Conservation (phyloP, 73 alveolate genomes). For the Tetrahymena borealis region DNA sequence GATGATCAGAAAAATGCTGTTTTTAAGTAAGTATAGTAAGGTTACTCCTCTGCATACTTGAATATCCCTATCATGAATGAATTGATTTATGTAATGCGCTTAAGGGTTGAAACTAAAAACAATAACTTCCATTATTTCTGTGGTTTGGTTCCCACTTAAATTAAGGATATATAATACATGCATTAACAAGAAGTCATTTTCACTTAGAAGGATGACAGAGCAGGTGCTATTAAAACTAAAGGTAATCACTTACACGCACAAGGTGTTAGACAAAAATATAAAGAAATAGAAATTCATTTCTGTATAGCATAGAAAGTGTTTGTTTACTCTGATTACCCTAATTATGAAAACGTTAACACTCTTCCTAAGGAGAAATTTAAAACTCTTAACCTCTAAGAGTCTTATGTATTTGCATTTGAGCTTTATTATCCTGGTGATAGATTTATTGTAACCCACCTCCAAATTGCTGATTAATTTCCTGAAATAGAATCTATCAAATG, state of each 20-base stretch:
- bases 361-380: not conserved
- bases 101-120: not conserved
- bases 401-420: not conserved
- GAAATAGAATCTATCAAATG: not conserved
- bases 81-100: not conserved
- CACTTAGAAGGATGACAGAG: not conserved
- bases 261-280: not conserved
- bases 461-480: not conserved
- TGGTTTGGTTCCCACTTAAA: not conserved
- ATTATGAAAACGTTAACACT: not conserved
- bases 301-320: not conserved
- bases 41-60: not conserved
- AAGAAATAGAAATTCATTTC: not conserved
- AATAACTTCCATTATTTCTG: not conserved
- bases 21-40: not conserved
- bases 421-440: not conserved
- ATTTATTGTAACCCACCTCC: not conserved
- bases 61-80: not conserved
- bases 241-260: not conserved
- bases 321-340: not conserved
- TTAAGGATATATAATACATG: not conserved
- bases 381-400: not conserved
- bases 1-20: not conserved
- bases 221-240: not conserved
- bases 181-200: not conserved